A percentile compares a stretch with the other conserved stretches of the same genome.
These are phyloP conservation scores for Linum lewisii DNA, from an alignment of 345 rosid genomes.

Conservation along the genomic window DNA sequence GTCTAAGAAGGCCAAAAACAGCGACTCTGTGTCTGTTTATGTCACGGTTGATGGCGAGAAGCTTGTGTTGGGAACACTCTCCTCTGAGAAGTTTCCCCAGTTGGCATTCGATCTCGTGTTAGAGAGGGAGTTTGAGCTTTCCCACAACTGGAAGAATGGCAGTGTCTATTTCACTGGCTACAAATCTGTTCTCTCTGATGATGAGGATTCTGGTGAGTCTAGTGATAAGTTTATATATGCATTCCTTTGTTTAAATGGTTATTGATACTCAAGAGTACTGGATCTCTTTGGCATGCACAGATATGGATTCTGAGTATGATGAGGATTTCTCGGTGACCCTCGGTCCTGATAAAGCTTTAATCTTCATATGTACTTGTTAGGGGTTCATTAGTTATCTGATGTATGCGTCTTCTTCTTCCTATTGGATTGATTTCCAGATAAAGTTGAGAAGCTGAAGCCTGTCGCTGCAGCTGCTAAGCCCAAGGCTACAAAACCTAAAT, in stretches of 20 bases:
- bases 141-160: slow-evolving; percentile 61
- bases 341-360: no score
- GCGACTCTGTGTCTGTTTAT: slow-evolving; percentile 25
- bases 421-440: no score
- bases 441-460: slow-evolving; percentile 20
- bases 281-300: no score
- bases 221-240: not conserved
- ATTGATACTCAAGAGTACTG: not conserved
- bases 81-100: slow-evolving; percentile 54
- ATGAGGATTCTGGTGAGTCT: slow-evolving; percentile 45
- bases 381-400: no score
- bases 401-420: no score
- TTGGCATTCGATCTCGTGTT: slow-evolving; percentile 44
- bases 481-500: slow-evolving; percentile 5
- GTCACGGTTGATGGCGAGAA: slow-evolving; percentile 32
- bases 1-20: slow-evolving; percentile 37
- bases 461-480: slow-evolving; percentile 12
- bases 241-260: not conserved
- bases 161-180: slow-evolving; percentile 64
- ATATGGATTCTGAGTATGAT: no score
- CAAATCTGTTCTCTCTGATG: slow-evolving; percentile 19
- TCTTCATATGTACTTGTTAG: not conserved
- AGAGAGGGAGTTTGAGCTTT: slow-evolving; percentile 44
- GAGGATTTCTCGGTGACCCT: no score
- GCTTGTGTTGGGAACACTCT: slow-evolving; percentile 55